A percentile compares a stretch with the other conserved stretches of the same genome.
phyloP scores from a whole-genome alignment of 2,329 filamentous ascomycete genomes.

The Penicillium sp. region DNA sequence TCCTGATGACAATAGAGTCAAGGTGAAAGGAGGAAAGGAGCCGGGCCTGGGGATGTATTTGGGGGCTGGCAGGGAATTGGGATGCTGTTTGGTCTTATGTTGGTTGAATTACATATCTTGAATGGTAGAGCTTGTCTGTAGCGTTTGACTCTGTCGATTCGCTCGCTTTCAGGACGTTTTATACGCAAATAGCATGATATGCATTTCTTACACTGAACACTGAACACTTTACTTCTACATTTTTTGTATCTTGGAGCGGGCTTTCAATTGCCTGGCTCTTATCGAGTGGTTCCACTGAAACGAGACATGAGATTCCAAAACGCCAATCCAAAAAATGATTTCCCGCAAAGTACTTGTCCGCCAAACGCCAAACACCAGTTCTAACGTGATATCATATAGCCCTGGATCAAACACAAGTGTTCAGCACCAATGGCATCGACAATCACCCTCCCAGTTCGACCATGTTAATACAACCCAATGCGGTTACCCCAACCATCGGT shows the following conservation, averaged over 20 bases:
- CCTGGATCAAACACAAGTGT: neutral
- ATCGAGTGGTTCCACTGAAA: neutral
- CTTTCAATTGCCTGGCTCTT: neutral
- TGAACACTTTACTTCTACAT: neutral
- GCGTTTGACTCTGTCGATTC: neutral
- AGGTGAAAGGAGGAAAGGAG: neutral
- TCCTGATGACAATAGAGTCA: slow-evolving; percentile 11
- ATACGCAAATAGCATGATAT: neutral
- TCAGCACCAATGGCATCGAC: neutral
- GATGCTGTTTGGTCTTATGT: slow-evolving; percentile 2
- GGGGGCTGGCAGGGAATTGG: neutral
- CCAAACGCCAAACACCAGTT: neutral
- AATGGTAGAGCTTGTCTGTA: slow-evolving; percentile 8
- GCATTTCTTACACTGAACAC: neutral
- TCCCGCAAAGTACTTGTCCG: neutral
- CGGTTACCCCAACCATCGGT: slow-evolving; percentile 75
- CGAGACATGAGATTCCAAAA: neutral
- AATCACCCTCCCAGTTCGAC: neutral
- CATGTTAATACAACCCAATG: slow-evolving; percentile 68
- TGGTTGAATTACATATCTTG: slow-evolving; percentile 10
- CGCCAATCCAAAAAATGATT: neutral
- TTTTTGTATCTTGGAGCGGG: neutral
- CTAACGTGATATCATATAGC: neutral
- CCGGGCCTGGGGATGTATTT: slow-evolving; percentile 6
- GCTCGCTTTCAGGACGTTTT: neutral